Conservation (phyloP, 2,329 filamentous ascomycete species). For the Mariannaea elegans region DNA sequence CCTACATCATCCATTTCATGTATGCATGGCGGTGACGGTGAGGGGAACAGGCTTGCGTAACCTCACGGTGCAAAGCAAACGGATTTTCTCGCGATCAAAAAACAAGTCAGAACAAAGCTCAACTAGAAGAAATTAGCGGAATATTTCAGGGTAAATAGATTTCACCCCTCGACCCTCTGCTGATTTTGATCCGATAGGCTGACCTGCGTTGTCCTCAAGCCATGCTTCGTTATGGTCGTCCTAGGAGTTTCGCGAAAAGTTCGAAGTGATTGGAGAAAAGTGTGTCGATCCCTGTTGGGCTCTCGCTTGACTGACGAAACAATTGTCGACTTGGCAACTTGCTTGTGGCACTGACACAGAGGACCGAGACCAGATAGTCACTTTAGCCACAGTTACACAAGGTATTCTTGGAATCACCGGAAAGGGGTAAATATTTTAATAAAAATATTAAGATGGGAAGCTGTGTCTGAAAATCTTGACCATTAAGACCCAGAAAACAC, state of each 20-base stretch:
- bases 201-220: too few species aligned
- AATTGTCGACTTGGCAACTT: conserved; percentile 20
- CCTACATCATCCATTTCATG: conserved; percentile 20
- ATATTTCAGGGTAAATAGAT: too few species aligned
- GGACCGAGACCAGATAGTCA: conserved; percentile 9
- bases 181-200: too few species aligned
- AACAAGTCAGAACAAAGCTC: neutral
- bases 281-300: conserved; percentile 25
- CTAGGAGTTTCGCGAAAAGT: conserved; percentile 35
- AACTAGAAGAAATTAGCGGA: neutral
- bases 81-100: conserved; percentile 3
- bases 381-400: neutral
- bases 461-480: neutral
- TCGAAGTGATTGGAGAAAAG: conserved; percentile 29
- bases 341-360: conserved; percentile 11
- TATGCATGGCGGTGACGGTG: conserved; percentile 16
- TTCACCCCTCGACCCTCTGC: too few species aligned
- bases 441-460: neutral
- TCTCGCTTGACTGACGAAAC: conserved; percentile 39
- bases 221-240: too few species aligned
- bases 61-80: conserved; percentile 16
- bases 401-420: neutral
- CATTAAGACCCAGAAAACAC: neutral
- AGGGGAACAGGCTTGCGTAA: conserved; percentile 24
- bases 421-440: neutral